These are phyloP conservation scores for Auriscalpium microsporum DNA, from an alignment of 768 basidiomycete species.

Conservation along the genomic window DNA sequence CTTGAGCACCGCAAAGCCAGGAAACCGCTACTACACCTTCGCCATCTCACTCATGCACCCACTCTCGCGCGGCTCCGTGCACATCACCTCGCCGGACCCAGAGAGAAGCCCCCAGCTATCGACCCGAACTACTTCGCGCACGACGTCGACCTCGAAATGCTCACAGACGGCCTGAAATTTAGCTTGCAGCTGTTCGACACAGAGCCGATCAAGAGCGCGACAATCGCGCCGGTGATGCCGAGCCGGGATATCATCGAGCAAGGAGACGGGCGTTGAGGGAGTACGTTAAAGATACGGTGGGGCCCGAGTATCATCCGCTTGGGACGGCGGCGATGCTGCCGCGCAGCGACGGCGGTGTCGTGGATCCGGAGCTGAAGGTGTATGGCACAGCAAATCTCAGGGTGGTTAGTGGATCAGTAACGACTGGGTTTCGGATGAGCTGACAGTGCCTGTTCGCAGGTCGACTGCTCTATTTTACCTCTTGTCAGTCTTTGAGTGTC, in stretches of 20 bases:
- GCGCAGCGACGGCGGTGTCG: conserved; percentile 24
- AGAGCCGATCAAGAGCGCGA: background rate
- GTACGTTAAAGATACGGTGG: background rate
- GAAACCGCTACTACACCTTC: no score
- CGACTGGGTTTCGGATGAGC: background rate
- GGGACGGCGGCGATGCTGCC: conserved; percentile 24
- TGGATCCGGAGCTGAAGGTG: conserved; percentile 24
- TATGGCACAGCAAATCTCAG: conserved; percentile 26
- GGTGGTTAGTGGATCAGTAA: conserved; percentile 15
- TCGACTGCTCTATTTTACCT: background rate
- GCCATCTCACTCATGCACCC: no score
- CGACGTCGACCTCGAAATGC: background rate
- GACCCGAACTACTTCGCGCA: conserved; percentile 33
- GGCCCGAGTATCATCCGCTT: conserved; percentile 6
- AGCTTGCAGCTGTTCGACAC: background rate
- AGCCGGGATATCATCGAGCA: no score
- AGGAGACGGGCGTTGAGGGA: background rate
- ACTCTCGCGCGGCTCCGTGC: no score
- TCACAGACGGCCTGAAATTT: background rate
- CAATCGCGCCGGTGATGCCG: background rate
- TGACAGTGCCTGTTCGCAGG: background rate
- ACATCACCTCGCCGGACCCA: no score
- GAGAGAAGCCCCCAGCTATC: conserved; percentile 37
- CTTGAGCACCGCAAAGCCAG: no score
- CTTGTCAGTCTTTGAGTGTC: background rate